Base-by-base conservation (phyloP, 169 alveolate genomes). In the Eimeria zaria region DNA sequence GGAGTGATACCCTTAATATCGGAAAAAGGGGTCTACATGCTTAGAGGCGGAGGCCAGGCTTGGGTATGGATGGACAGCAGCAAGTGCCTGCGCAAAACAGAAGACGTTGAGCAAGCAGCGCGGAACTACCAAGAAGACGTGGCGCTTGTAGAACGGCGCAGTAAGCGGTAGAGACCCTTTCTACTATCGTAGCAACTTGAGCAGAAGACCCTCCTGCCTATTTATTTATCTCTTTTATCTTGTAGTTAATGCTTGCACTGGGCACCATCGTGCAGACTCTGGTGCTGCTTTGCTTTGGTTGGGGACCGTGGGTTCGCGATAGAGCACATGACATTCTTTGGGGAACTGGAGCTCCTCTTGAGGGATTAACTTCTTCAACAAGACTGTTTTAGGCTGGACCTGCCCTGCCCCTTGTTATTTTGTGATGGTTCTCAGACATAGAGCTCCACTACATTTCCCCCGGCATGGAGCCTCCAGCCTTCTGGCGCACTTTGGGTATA, bases 41-140 rank as follows among this genome's bases (percentile, higher is more conserved):
- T 85, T 4, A 85, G 93, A 44, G 24, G 80, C 20, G 62, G 80
- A 24, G 39, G 48, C 44, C 93, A 62, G 93, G 93, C 64, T 33
- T 85, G 93, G 93, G 62, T 85, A 24, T 85, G 93, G 93, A 58
- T 51, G 69, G 80, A 85, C 41, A 39, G 48, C 81, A 85, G 93
- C 81, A 85, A 60, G 80, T 85, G 93, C 60, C 93, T 85, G 27
- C 93, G 93, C 81, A 48, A n/a, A n/a, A 33, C 76, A 44, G 81
- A 80, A 27, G 81, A 85, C 2, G 93, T 85, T 36, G 81, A 85
- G 64, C 67, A 69, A 60, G 93, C 93, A 41, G 81, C 80, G 39
- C 67, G 62, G 51, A 58, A 58, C 62, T 85, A 85, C n/a, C 81
- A 60, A 85, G 80, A n/a, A n/a, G 62, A 85, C 48, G 93, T 85